Evolutionary conservation across 1,139 yeast genomes (phyloP).

Genomic region (Scheffersomyces illinoinensis): DNA sequence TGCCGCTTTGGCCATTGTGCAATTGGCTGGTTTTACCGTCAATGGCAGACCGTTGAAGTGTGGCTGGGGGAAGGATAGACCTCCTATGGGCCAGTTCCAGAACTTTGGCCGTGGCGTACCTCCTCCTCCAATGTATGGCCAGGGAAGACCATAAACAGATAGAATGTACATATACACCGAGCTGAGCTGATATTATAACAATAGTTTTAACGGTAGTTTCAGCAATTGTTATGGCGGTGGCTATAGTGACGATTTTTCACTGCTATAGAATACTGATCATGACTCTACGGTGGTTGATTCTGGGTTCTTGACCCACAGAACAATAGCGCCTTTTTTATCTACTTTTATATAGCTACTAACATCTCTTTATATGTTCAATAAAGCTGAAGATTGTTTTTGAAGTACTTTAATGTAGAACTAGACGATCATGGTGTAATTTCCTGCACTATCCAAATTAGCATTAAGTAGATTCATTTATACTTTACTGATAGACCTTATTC

Average conservation of each 20-base stretch:
- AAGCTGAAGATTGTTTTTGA: background rate
- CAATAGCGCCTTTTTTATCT: background rate
- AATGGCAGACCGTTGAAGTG: conserved; percentile 81
- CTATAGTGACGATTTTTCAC: background rate
- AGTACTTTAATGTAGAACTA: background rate
- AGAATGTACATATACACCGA: background rate
- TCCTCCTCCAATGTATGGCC: conserved; percentile 27
- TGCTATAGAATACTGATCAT: background rate
- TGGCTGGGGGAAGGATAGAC: conserved; percentile 83
- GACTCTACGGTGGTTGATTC: background rate
- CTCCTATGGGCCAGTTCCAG: conserved; percentile 39
- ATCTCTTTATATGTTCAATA: background rate
- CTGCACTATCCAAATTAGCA: too few species aligned
- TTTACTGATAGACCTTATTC: background rate
- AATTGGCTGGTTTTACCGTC: conserved; percentile 70
- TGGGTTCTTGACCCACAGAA: background rate
- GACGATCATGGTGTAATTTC: background rate
- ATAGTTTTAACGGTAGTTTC: background rate
- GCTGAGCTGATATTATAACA: background rate
- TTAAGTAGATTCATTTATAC: background rate
- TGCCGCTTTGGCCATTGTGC: conserved; percentile 87
- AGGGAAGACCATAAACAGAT: conserved; percentile 4
- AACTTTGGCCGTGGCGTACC: conserved; percentile 30
- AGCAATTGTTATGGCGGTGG: background rate
- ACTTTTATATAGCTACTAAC: background rate